Evolutionary conservation across 2,329 filamentous ascomycete genomes (phyloP).

Genomic region (Scolecobasidium constrictum): DNA sequence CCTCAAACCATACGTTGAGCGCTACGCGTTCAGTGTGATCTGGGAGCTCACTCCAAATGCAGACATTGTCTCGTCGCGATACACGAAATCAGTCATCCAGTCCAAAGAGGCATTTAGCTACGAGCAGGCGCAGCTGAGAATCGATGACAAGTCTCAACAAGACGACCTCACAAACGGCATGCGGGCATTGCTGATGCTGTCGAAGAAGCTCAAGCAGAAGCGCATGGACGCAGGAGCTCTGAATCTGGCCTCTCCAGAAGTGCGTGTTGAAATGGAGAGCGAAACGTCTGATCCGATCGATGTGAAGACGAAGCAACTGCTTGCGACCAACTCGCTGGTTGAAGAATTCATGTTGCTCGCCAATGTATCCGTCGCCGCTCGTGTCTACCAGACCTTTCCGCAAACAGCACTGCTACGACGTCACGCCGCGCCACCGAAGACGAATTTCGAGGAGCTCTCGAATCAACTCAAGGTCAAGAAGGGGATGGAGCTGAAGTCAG

Average conservation of each 20-base stretch:
- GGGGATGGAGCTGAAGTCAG: constrained; percentile 66
- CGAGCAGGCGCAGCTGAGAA: constrained; percentile 86
- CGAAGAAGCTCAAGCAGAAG: constrained; percentile 87
- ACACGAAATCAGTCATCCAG: constrained; percentile 96
- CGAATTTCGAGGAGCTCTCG: constrained; percentile 89
- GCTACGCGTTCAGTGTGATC: constrained; percentile 40
- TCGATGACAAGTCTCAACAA: constrained; percentile 78
- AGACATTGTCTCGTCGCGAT: constrained; percentile 73
- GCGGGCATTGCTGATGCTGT: constrained; percentile 74
- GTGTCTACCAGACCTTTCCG: constrained; percentile 84
- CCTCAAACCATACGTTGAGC: constrained; percentile 94
- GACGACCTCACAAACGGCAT: constrained; percentile 88
- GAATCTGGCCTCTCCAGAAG: constrained; percentile 94
- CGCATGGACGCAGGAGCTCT: constrained; percentile 92
- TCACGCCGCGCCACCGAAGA: constrained; percentile 83
- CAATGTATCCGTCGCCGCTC: constrained; percentile 86
- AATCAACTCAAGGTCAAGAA: constrained; percentile 86
- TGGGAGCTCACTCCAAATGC: constrained; percentile 81
- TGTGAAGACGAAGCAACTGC: constrained; percentile 85
- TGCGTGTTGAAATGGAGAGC: constrained; percentile 88
- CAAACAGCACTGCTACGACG: constrained; percentile 90
- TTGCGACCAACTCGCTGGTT: constrained; percentile 94
- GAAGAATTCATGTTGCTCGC: constrained; percentile 99
- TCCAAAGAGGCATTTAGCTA: constrained; percentile 97
- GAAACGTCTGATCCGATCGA: constrained; percentile 95